Evolutionary conservation across 352 stramenopile genomes (phyloP), one percentile per base, ranked within the genome.

Genomic region (Saprolegnia diclina): DNA sequence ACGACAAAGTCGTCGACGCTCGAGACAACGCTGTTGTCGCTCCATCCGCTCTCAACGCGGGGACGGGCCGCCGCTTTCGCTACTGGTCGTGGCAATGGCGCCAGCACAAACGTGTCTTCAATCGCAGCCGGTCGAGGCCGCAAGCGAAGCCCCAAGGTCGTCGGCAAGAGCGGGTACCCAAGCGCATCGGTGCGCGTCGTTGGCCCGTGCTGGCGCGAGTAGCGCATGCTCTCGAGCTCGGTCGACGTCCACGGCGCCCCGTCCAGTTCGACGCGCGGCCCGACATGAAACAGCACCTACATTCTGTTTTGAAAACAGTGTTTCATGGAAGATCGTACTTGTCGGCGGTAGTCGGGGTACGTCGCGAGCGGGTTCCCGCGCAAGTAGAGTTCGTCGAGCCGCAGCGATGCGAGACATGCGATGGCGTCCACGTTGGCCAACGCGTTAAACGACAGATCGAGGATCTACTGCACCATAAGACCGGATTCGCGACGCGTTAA

Each of bases 391-490:
- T 59, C 52, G 16, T 16, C n/a, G 24, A 59, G 52, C 3, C 13
- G 24, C 35, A 59, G 19, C 3, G 3, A 2, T 3, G 52, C 24
- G 11, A 59, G 52, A 16, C 24, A 19, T 4, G 52, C 11, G 0
- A 92, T 57, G 40, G 90, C 81, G 0, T 59, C 64, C 50, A 95
- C 83, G 35, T 81, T 54, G 5, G 70, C 37, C 5, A 95, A 72
- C 19, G 68, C 56, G 55, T 95, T 95, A 71, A 87, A 77, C 1
- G 85, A 90, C n/a, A 93, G 66, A 52, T 92, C 79, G 13, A 95
- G 64, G 29, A 77, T 65, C 55, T 91, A 76, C 0, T 91, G 67
- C 2, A 42, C 46, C 4, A 92, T 67, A 56, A 54, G 16, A 55
- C 68, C 19, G 91, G 55, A 42, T 79, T 88, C 53, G 68, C 38